Conservation (phyloP, 805 yeast species). For the Kodamaea laetipori region DNA sequence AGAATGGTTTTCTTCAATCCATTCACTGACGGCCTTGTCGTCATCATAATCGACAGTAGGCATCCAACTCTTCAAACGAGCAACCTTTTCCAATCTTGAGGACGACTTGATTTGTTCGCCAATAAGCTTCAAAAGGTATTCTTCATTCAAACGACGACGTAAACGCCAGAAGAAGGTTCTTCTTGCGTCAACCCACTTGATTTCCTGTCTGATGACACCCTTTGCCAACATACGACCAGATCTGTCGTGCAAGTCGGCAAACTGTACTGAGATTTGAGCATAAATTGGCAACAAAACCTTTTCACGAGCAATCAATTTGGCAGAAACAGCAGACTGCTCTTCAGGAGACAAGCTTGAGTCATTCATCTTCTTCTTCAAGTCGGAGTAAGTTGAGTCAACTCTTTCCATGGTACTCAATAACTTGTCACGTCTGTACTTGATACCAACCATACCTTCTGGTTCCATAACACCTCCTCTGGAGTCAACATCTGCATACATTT, state of each 20-base stretch:
- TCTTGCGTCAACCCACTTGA: slow-evolving; percentile 86
- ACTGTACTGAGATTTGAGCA: slow-evolving; percentile 89
- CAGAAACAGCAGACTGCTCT: slow-evolving; percentile 64
- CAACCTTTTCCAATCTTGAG: slow-evolving; percentile 77
- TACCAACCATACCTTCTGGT: slow-evolving; percentile 99
- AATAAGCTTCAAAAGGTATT: slow-evolving; percentile 76
- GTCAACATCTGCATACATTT: slow-evolving; percentile 96
- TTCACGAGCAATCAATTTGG: slow-evolving; percentile 77
- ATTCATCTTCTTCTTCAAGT: slow-evolving; percentile 61
- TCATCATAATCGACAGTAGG: slow-evolving; percentile 70
- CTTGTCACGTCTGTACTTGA: slow-evolving; percentile 94
- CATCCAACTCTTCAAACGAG: slow-evolving; percentile 87
- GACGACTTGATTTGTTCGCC: slow-evolving; percentile 57
- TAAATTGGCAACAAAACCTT: slow-evolving; percentile 80
- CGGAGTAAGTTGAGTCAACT: slow-evolving; percentile 75
- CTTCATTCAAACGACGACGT: slow-evolving; percentile 93
- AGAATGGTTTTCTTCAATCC: slow-evolving; percentile 80
- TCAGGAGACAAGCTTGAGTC: slow-evolving; percentile 57
- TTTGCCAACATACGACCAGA: slow-evolving; percentile 97
- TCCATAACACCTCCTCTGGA: slow-evolving; percentile 97
- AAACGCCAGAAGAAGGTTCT: slow-evolving; percentile 98
- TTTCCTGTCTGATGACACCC: slow-evolving; percentile 82
- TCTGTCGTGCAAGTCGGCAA: slow-evolving; percentile 97
- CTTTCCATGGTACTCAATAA: slow-evolving; percentile 88
- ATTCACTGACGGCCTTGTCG: slow-evolving; percentile 77